Evolutionary conservation across 1,284 basidiomycete species (phyloP), one percentile per base, ranked within the genome.

Genomic region (Papiliotrema terrestris): DNA sequence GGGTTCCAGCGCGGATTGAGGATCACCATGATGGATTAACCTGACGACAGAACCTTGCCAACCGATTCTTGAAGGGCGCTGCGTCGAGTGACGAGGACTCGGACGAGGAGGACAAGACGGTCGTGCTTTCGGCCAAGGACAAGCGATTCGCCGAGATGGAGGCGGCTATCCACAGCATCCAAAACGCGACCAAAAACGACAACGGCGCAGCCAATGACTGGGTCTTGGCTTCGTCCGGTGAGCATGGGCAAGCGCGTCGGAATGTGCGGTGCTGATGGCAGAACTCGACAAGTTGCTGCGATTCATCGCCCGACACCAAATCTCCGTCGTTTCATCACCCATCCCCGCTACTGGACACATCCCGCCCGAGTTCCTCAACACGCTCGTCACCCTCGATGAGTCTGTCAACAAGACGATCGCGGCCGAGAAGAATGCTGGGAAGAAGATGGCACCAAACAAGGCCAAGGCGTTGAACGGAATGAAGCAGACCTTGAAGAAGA

Each of bases 401-500:
- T 86, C 87, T 43, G 80, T 97, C 66, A 88, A 83, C 64, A 79
- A 78, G 38, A 86, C 91, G 3, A 78, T 91, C 45, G 82, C 87
- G 23, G 88, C 88, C 71, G 92, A 93, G 76, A 95, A 95, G 83
- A 86, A 62, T 60, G 77, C 89, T 2, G 87, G 87, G 78, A 97
- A 97, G 80, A 98, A 98, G 81, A 92, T 96, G 88, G 95, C 95
- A 67, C 90, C 92, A 1, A 88, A 84, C 61, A 95, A 95, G 72
- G 89, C 92, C 47, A 93, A 91, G 73, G 93, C 93, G 1, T 82
- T 98, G 67, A 98, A 93, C 63, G 88, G 88, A 25, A 91, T 97
- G 86, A 97, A 94, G 80, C 94, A 98, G 79, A 98, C 95, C 75
- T 82, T 98, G 59, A 94, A 90, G 78, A 98, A 95, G 80, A 83